Base-by-base conservation (phyloP, 495 filamentous ascomycete species). In the Cladorrhinum samala region DNA sequence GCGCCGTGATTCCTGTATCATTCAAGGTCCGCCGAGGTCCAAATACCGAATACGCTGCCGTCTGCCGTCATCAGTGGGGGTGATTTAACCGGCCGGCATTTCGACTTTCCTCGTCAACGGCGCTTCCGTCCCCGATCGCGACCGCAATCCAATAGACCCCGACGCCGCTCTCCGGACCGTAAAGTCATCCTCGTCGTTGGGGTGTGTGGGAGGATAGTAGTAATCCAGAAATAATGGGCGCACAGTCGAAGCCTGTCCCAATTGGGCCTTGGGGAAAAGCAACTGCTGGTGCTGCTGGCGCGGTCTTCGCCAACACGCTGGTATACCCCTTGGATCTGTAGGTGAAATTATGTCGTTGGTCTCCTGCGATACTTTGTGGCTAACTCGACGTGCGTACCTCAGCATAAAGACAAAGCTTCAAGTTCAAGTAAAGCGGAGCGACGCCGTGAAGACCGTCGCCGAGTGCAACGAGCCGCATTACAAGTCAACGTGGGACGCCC, bases 291-390 rank as follows among this genome's bases (percentile, higher is more conserved):
- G 88, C 94, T 50, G 89, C 91, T 16, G 92, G 93, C 46, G 93
- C 94, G 30, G 88, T 96, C 11, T 72, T 99, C 42, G 94, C 93
- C 36, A 99, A 99, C 79, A 86, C 93, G 21, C 72, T 95, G 50
- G 94, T 97, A 50, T 99, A 99, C 70, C 93, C 93, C 13, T 76
- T 99, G 30, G 93, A 99, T 71, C 89, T 99, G 92, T 96, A 75
- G 70, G 87, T 72, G 11, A 50, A 33, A 47, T 47, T 14, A 37
- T 8, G 20, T 13, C 42, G 24, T 13, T 45, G 42, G 9, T 24
- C 42, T 17, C 9, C 42, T 13, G 9, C 17, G 42, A 6, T n/a
- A n/a, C n/a, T n/a, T n/a, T 37, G 19, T 21, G 49, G 38, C 59
- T 70, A 47, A 67, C 41, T 24, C 4, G 17, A 2, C 23, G 13